Conservation (phyloP, 176 grass and related monocot species). For the Melocanna baccifera region DNA sequence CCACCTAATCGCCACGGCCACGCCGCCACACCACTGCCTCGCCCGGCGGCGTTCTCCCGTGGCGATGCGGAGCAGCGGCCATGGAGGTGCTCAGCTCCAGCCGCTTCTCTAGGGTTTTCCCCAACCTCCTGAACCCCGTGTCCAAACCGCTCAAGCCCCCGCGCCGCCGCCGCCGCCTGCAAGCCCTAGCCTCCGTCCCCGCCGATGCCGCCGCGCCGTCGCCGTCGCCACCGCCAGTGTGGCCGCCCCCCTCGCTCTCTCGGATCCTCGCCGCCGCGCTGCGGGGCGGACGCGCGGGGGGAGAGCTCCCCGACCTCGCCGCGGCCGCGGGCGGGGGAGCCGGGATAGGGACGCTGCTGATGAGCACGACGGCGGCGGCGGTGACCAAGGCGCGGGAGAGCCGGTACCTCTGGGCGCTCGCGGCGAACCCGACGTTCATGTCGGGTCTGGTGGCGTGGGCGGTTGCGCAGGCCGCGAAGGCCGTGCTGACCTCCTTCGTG, state of each 20-base stretch:
- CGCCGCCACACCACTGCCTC: conserved; percentile 5
- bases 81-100: conserved; percentile 73
- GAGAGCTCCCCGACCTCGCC: conserved; percentile 43
- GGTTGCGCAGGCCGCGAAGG: conserved; percentile 73
- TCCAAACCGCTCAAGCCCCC: background rate
- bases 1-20: conserved; percentile 19
- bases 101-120: conserved; percentile 50
- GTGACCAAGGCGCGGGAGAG: conserved; percentile 72
- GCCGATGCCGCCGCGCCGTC: background rate
- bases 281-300: conserved; percentile 37
- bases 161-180: conserved; percentile 13
- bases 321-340: conserved; percentile 30
- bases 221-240: background rate
- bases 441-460: conserved; percentile 83
- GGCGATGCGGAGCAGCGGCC: conserved; percentile 73
- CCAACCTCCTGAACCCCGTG: background rate
- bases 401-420: conserved; percentile 65
- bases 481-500: conserved; percentile 75
- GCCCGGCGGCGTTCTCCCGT: background rate
- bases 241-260: background rate
- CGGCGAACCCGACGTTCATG: conserved; percentile 86
- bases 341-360: conserved; percentile 74
- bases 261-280: conserved; percentile 35
- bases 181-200: conserved; percentile 1
- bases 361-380: conserved; percentile 89